phyloP scores from a whole-genome alignment of 306 rosid species.

The Dalbergia cochinchinensis region DNA sequence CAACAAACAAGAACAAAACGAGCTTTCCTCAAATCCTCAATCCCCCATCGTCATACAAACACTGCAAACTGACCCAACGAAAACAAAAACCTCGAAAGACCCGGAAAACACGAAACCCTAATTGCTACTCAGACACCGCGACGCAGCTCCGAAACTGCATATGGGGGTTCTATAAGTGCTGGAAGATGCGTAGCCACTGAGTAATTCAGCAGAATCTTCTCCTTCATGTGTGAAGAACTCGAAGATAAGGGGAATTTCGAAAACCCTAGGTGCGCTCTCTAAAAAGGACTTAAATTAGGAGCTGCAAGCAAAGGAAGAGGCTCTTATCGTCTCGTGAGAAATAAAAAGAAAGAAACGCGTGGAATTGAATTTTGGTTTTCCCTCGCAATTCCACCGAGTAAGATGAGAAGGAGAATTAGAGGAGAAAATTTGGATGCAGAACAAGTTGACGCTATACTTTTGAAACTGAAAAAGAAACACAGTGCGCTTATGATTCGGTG shows the following conservation, averaged over 20 bases:
- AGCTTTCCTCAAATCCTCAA: conserved; percentile 15
- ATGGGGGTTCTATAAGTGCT: background rate
- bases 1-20: conserved; percentile 19
- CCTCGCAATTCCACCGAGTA: background rate
- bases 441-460: background rate
- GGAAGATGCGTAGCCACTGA: background rate
- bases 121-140: conserved; percentile 9
- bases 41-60: conserved; percentile 23
- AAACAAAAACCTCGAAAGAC: conserved; percentile 3
- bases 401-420: background rate
- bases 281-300: background rate
- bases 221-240: background rate
- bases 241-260: conserved; percentile 21
- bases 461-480: conserved; percentile 18
- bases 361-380: background rate
- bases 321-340: background rate
- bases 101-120: conserved; percentile 44
- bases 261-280: background rate
- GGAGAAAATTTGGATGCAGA: background rate
- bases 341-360: background rate
- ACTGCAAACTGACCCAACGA: background rate
- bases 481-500: background rate
- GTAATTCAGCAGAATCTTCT: background rate
- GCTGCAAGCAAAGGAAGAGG: background rate
- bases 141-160: background rate